Evolutionary conservation across 345 rosid genomes (phyloP).

Genomic region (Boechera divaricarpa): DNA sequence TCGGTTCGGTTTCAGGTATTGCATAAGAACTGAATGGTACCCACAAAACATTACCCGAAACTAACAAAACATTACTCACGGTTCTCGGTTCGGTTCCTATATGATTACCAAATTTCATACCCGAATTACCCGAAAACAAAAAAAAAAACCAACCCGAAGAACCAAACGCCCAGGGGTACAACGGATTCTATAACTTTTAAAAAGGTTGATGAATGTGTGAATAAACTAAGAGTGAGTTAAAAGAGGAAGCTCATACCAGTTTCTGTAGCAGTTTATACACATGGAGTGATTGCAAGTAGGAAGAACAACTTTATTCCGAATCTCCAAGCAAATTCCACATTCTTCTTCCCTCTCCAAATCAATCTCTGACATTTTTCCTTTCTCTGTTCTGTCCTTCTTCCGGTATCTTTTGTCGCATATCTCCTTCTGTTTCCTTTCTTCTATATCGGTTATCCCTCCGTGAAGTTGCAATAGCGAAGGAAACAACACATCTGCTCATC

Average conservation of each 20-base stretch:
- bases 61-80: too few species aligned
- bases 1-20: too few species aligned
- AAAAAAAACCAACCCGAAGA: too few species aligned
- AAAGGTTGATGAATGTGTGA: neutral
- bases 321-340: conserved; percentile 95
- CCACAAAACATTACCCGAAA: too few species aligned
- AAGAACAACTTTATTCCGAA: conserved; percentile 66
- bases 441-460: conserved; percentile 73
- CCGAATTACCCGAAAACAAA: too few species aligned
- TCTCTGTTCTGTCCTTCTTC: conserved; percentile 53
- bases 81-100: too few species aligned
- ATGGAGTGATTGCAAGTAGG: conserved; percentile 84
- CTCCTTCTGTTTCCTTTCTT: conserved; percentile 80
- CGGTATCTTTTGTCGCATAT: conserved; percentile 62
- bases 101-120: too few species aligned
- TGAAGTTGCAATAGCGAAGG: conserved; percentile 87
- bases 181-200: too few species aligned
- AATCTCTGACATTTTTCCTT: conserved; percentile 73
- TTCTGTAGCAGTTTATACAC: conserved; percentile 79
- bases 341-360: conserved; percentile 92
- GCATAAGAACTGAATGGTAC: too few species aligned
- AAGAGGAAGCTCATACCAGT: conserved; percentile 56
- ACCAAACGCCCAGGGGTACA: neutral
- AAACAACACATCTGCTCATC: conserved; percentile 73
- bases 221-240: neutral